Percentiles rank a stretch among this genome's conserved stretches.
Conservation (phyloP, 148 eudicot genomes). For the Diospyros kaki region DNA sequence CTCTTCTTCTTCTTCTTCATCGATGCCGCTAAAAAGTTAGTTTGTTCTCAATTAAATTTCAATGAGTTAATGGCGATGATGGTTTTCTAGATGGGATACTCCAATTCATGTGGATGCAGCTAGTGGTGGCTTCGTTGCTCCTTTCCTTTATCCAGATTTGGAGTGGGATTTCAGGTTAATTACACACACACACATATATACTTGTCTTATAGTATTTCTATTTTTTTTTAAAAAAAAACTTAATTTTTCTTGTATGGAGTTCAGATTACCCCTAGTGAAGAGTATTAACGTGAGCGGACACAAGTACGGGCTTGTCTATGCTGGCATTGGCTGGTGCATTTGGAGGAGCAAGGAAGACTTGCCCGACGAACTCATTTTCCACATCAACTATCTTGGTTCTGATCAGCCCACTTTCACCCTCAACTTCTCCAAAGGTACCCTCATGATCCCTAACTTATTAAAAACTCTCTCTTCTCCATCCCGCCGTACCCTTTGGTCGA, state of each 20-base stretch:
- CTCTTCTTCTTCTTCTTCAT: too few relatives aligned
- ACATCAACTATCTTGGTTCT: conserved; percentile 73
- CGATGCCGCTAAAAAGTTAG: too few relatives aligned
- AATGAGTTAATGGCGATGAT: too few relatives aligned
- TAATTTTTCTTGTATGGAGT: conserved; percentile 29
- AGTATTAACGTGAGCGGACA: conserved; percentile 77
- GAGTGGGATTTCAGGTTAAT: conserved; percentile 59
- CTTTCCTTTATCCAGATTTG: conserved; percentile 64
- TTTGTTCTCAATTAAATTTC: too few relatives aligned
- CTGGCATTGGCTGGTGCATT: conserved; percentile 73
- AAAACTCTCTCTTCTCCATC: too few relatives aligned
- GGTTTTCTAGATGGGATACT: conserved; percentile 56
- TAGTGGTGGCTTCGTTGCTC: conserved; percentile 81
- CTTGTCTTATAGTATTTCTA: too few relatives aligned
- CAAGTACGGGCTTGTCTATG: conserved; percentile 72
- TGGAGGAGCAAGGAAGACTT: conserved; percentile 73
- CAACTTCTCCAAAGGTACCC: conserved; percentile 68
- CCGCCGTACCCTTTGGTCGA: too few relatives aligned
- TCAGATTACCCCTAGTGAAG: conserved; percentile 57
- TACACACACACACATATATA: too few relatives aligned
- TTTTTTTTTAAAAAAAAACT: too few relatives aligned
- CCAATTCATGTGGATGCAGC: conserved; percentile 88
- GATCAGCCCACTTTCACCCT: conserved; percentile 81
- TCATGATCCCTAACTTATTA: neutral
- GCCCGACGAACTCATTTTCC: conserved; percentile 80